Evolutionary conservation across 2,329 filamentous ascomycete species (phyloP).

Genomic region (Curvularia sp.): DNA sequence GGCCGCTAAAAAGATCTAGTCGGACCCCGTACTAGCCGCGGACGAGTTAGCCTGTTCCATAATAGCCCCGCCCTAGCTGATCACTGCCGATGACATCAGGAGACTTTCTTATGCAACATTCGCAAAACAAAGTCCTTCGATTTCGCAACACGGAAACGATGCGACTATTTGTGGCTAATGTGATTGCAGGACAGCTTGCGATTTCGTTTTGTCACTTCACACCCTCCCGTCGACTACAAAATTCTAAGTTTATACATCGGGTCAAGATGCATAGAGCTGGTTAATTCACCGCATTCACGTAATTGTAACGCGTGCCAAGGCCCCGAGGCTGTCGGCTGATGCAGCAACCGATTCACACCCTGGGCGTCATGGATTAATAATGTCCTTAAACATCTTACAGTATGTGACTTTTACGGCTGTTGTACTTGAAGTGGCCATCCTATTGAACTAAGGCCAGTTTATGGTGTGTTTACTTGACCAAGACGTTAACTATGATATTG

Average conservation of each 20-base stretch:
- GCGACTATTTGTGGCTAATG: neutral
- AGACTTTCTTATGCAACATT: neutral
- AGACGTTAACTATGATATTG: neutral
- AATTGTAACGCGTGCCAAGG: neutral
- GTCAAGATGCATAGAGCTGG: neutral
- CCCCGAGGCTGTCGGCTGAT: neutral
- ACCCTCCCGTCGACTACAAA: neutral
- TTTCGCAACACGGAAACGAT: neutral
- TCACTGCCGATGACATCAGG: neutral
- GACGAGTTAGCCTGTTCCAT: neutral
- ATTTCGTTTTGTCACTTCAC: neutral
- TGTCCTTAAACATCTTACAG: neutral
- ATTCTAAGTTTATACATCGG: neutral
- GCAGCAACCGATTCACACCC: neutral
- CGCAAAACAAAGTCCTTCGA: neutral
- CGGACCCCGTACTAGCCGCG: neutral
- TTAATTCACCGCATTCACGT: neutral
- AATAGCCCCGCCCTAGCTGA: neutral
- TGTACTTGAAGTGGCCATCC: neutral
- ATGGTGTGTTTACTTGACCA: neutral
- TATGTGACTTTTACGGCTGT: neutral
- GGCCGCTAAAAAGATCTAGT: neutral
- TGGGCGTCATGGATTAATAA: neutral
- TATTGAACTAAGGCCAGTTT: neutral
- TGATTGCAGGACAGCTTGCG: neutral